phyloP scores from a whole-genome alignment of 2,329 filamentous ascomycete genomes.

The Venturia pyrina region DNA sequence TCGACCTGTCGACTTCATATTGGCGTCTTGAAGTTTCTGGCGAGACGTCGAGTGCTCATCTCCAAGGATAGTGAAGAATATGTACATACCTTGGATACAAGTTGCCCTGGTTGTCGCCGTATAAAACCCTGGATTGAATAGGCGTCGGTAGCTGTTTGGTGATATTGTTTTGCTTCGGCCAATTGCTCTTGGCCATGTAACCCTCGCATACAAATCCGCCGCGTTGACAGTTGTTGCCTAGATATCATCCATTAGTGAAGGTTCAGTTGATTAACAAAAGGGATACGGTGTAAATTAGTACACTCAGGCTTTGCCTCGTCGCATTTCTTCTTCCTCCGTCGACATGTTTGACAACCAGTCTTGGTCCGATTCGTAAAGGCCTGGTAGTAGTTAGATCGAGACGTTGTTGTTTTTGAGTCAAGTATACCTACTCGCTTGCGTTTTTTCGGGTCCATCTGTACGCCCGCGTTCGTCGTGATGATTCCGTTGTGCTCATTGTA shows the following conservation, averaged over 20 bases:
- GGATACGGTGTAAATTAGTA: conserved; percentile 40
- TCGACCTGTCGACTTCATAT: no score
- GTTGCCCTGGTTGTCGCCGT: conserved; percentile 17
- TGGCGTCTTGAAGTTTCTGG: no score
- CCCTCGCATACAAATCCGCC: conserved; percentile 87
- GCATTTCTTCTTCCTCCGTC: conserved; percentile 93
- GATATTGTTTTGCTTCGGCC: conserved; percentile 61
- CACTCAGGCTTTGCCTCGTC: conserved; percentile 90
- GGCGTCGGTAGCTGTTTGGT: conserved; percentile 40
- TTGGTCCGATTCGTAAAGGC: conserved; percentile 95
- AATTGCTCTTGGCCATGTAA: conserved; percentile 70
- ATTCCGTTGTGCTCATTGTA: conserved; percentile 10
- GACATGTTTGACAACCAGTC: conserved; percentile 87
- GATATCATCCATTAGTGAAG: neutral
- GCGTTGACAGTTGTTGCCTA: conserved; percentile 80
- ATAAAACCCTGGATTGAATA: conserved; percentile 59
- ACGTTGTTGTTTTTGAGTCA: conserved; percentile 14
- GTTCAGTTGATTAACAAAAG: conserved; percentile 4
- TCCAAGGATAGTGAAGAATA: no score
- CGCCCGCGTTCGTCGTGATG: conserved; percentile 32
- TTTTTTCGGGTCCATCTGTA: conserved; percentile 37
- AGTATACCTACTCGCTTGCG: conserved; percentile 35
- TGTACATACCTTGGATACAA: conserved; percentile 10
- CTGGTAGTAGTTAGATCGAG: conserved; percentile 16
- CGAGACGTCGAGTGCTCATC: no score